A percentile compares a stretch with the other conserved stretches of the same genome.
Evolutionary conservation across 495 filamentous ascomycete species (phyloP).

Genomic region (Aspergillus asperescens): DNA sequence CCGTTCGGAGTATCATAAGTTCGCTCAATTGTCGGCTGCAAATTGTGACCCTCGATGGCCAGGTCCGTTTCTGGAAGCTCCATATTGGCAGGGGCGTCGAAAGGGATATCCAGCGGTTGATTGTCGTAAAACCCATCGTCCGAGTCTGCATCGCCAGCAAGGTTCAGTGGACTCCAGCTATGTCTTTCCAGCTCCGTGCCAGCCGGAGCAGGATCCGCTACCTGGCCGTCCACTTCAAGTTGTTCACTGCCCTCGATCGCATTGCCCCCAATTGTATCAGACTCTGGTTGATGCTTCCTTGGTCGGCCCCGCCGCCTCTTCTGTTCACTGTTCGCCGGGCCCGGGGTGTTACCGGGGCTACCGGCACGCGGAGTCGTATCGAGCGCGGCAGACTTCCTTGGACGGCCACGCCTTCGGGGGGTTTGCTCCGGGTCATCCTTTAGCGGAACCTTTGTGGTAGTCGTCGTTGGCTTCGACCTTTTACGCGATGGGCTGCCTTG

Average conservation of each 20-base stretch:
- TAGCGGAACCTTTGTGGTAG: conserved; percentile 50
- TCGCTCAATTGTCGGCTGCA: conserved; percentile 12
- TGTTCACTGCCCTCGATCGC: conserved; percentile 12
- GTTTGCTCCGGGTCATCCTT: conserved; percentile 43
- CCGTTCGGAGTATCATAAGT: conserved; percentile 30
- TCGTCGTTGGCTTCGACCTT: conserved; percentile 35
- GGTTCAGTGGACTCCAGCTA: conserved; percentile 26
- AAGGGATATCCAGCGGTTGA: conserved; percentile 15
- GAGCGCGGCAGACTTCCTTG: conserved; percentile 38
- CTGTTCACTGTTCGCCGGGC: conserved; percentile 18
- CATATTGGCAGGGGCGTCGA: conserved; percentile 21
- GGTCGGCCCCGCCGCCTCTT: conserved; percentile 38
- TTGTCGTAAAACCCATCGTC: conserved; percentile 22
- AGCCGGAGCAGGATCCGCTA: conserved; percentile 1
- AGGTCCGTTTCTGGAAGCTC: conserved; percentile 8
- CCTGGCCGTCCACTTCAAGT: conserved; percentile 6
- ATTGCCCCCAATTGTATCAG: conserved; percentile 11
- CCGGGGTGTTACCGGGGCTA: conserved; percentile 36
- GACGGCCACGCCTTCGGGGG: conserved; percentile 39
- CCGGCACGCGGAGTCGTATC: conserved; percentile 33
- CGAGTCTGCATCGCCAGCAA: conserved; percentile 20
- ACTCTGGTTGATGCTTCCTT: conserved; percentile 32
- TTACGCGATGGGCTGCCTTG: conserved; percentile 33
- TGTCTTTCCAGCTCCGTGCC: conserved; percentile 13
- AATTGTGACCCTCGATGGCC: conserved; percentile 4